Evolutionary conservation across 1,139 yeast species (phyloP), one percentile per base, ranked within the genome.

Genomic region (Geotrichum australiense): DNA sequence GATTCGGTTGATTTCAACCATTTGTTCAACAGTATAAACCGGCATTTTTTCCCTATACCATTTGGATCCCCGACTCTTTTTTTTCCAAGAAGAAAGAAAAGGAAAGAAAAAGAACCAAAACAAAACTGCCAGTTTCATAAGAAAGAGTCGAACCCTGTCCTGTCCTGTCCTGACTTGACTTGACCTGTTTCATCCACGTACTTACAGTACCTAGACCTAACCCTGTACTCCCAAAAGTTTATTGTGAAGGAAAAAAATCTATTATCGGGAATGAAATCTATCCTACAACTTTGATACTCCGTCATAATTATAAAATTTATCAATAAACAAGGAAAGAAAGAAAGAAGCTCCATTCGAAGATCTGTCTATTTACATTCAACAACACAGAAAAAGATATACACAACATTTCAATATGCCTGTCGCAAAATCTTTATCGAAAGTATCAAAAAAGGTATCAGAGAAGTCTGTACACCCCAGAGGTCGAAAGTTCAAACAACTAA

Each of bases 401-500:
- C n/a, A 22, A 24, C 10, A 40, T 44, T 40, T 24, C 26, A 37
- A 20, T 20, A 87, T 87, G 96, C 94, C 95, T 15, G 66, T 80
- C 43, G 80, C 80, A 22, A 87, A 85, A 56, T 78, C 80, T 47
- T 67, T 87, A 39, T 64, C 71, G 19, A 87, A 86, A 60, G 83
- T 89, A 34, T 73, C 77, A 52, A 83, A 83, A 64, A 74, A 75
- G 59, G 68, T 78, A 36, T 77, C 76, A 35, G 65, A 65, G 43
- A 58, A 59, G 21, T 55, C 59, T 10, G 70, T 89, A 52, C 97
- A 89, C 60, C 87, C 94, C 30, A 81, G 80, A 56, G 95, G 96
- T 5, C 73, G 96, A 43, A 87, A 85, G 62, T 82, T 85, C 63
- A 81, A 82, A 60, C 87, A 83, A 61, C 66, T 89, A 44, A 80